Percentiles rank a stretch among this genome's conserved stretches.
These are phyloP conservation scores for Sutorius australiensis DNA, from an alignment of 768 basidiomycete genomes.

Conservation along the genomic window DNA sequence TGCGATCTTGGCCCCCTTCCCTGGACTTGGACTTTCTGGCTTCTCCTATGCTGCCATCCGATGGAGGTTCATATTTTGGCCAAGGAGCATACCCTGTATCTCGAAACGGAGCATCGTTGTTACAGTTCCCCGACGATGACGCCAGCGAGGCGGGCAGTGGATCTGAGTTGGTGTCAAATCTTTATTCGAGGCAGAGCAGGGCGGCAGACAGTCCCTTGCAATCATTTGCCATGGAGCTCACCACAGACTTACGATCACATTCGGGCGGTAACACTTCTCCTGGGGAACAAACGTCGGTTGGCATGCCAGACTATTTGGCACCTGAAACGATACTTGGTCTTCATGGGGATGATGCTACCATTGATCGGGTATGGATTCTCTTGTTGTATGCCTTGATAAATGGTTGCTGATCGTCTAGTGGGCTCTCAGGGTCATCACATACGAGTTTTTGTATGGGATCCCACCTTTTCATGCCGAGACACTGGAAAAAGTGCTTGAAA, in stretches of 20 bases:
- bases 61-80: constrained; percentile 79
- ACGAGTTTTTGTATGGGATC: constrained; percentile 95
- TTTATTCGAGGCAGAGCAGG: constrained; percentile 51
- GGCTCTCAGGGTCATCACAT: constrained; percentile 97
- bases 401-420: constrained; percentile 53
- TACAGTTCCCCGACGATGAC: constrained; percentile 72
- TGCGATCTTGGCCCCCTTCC: constrained; percentile 77
- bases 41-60: constrained; percentile 66
- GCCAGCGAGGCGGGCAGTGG: constrained; percentile 79
- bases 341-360: constrained; percentile 89
- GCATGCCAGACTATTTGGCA: constrained; percentile 96
- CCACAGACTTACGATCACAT: constrained; percentile 79
- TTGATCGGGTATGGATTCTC: constrained; percentile 82
- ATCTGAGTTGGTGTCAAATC: constrained; percentile 66
- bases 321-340: constrained; percentile 94
- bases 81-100: constrained; percentile 59
- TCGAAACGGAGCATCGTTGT: constrained; percentile 61
- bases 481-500: constrained; percentile 97
- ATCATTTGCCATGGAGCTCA: constrained; percentile 82
- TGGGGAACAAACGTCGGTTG: constrained; percentile 91
- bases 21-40: constrained; percentile 76
- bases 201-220: constrained; percentile 74
- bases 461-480: constrained; percentile 98
- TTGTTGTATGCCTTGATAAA: constrained; percentile 5
- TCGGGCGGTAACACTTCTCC: constrained; percentile 59